phyloP scores from a whole-genome alignment of 495 filamentous ascomycete species.

The Penicillium longicatenatum region DNA sequence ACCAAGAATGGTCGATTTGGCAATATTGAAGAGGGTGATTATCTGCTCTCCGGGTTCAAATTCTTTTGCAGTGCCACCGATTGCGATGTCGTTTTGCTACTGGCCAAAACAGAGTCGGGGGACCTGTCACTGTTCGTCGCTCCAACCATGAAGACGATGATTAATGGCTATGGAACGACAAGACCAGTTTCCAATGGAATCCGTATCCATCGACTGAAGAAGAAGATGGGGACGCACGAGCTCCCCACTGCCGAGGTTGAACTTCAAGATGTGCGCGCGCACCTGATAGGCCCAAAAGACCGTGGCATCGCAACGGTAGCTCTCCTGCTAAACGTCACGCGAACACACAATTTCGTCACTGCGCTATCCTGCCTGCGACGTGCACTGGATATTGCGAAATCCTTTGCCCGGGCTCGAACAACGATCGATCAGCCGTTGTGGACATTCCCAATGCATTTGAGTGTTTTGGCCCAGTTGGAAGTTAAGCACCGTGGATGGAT shows the following conservation, averaged over 20 bases:
- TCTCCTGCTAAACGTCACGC: constrained; percentile 65
- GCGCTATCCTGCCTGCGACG: constrained; percentile 59
- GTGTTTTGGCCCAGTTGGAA: constrained; percentile 54
- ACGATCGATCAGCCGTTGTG: constrained; percentile 51
- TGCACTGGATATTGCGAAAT: constrained; percentile 59
- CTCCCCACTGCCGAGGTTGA: constrained; percentile 72
- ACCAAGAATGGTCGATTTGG: constrained; percentile 13
- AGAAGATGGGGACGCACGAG: constrained; percentile 68
- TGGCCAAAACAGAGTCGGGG: constrained; percentile 58
- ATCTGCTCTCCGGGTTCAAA: constrained; percentile 64
- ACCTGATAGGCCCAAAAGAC: constrained; percentile 62
- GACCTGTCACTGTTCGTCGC: constrained; percentile 65
- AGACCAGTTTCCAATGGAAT: constrained; percentile 58
- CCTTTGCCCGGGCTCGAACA: constrained; percentile 53
- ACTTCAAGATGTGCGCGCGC: constrained; percentile 59
- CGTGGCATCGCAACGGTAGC: constrained; percentile 62
- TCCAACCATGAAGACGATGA: constrained; percentile 52
- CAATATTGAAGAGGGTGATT: constrained; percentile 29
- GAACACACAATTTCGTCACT: constrained; percentile 60
- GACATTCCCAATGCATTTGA: constrained; percentile 58
- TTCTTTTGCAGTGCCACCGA: constrained; percentile 77
- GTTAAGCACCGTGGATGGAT: constrained; percentile 57
- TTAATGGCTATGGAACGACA: constrained; percentile 14
- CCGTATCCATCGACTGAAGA: constrained; percentile 66
- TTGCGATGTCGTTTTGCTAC: constrained; percentile 63